These are phyloP conservation scores for Solanum hybrid DNA, from an alignment of 305 asterid species.

Conservation along the genomic window DNA sequence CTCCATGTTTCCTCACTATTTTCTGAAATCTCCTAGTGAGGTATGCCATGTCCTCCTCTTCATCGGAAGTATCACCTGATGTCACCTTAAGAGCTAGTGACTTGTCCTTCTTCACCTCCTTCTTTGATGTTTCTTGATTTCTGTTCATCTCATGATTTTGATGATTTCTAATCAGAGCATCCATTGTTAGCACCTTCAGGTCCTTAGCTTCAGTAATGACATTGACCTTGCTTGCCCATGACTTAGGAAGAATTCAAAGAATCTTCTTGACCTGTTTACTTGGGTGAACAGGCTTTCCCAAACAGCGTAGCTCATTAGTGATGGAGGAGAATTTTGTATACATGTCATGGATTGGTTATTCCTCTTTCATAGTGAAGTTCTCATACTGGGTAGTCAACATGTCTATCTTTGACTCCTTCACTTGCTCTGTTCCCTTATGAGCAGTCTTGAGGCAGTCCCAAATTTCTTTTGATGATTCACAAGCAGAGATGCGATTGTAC, in stretches of 20 bases:
- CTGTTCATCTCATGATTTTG: background rate
- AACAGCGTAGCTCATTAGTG: background rate
- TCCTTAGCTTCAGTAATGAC: background rate
- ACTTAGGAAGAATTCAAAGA: background rate
- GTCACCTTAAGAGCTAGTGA: background rate
- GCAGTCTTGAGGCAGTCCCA: background rate
- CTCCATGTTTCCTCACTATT: background rate
- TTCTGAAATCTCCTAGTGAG: background rate
- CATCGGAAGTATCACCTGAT: background rate
- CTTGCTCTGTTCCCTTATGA: background rate
- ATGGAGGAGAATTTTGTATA: background rate
- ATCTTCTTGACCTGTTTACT: background rate
- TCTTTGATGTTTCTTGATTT: background rate
- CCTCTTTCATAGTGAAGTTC: background rate
- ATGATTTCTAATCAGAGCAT: background rate
- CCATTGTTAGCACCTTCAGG: background rate
- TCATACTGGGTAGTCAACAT: background rate
- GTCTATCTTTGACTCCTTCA: background rate
- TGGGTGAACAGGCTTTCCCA: background rate
- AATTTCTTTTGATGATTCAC: background rate
- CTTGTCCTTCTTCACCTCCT: background rate
- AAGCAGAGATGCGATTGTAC: background rate
- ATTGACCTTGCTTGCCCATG: background rate
- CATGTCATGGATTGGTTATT: background rate
- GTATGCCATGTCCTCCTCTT: background rate